Evolutionary conservation across 257 asterid species (phyloP).

Genomic region (Gentiana dahurica): DNA sequence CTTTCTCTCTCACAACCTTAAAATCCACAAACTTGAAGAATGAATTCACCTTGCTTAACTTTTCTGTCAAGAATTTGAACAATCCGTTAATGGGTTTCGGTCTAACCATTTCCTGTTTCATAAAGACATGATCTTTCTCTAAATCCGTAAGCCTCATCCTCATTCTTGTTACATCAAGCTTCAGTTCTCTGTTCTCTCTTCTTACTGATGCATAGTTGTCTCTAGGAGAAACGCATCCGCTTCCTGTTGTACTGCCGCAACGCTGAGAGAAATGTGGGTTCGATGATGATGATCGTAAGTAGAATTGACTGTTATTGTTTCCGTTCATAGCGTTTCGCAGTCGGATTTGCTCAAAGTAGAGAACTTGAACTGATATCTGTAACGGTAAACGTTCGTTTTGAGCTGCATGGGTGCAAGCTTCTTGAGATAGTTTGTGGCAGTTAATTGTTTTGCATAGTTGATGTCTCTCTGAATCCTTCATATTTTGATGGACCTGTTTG

Average conservation of each 20-base stretch:
- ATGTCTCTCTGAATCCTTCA: conserved; percentile 40
- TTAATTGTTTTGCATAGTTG: conserved; percentile 48
- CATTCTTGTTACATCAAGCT: conserved; percentile 66
- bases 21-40: conserved; percentile 51
- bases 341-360: conserved; percentile 49
- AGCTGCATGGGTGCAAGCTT: conserved; percentile 68
- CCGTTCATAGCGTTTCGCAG: conserved; percentile 43
- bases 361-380: conserved; percentile 46
- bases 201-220: conserved; percentile 56
- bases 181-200: conserved; percentile 58
- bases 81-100: conserved; percentile 60
- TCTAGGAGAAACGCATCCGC: conserved; percentile 52
- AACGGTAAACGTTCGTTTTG: conserved; percentile 54
- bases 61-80: conserved; percentile 65
- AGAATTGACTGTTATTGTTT: conserved; percentile 43
- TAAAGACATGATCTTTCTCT: conserved; percentile 55
- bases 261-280: conserved; percentile 61
- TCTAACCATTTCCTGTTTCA: conserved; percentile 60
- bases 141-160: conserved; percentile 54
- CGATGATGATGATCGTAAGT: conserved; percentile 9
- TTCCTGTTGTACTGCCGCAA: conserved; percentile 79
- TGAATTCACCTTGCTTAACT: conserved; percentile 50
- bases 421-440: conserved; percentile 60
- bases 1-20: conserved; percentile 35
- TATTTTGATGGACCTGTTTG: conserved; percentile 42